Base-by-base conservation (phyloP, 1,284 basidiomycete genomes). In the Amylostereum areolatum region DNA sequence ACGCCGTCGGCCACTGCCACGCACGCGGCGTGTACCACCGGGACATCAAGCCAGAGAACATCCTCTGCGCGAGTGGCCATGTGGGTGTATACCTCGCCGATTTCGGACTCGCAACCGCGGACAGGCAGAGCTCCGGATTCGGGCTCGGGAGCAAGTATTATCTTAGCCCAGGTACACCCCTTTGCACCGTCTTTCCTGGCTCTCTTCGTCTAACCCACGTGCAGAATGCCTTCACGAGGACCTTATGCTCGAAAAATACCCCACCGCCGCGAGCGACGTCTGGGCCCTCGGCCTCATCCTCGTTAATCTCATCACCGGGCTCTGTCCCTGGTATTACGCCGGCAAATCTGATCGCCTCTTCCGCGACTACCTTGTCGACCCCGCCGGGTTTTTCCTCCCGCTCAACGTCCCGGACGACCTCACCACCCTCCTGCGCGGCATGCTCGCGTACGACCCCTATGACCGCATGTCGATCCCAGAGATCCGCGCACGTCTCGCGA, bases 321-420 rank as follows among this genome's bases (percentile, higher is more conserved):
- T 28, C 42, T 25, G 30, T n/a, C 42, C 42, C 7, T 43, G 42
- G 42, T 28, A 28, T 28, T n/a, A 12, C 24, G 42, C 42, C 9
- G 30, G 27, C 5, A 5, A 7, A 7, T n/a, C 24, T n/a, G 42
- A 43, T 28, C 42, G n/a, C 42, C n/a, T n/a, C 9, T 43, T 43
- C 42, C 51, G 42, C 51, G 49, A 51, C 56, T 39, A 39, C 37
- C 7, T n/a, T n/a, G n/a, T 18, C 6, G 37, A 39, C 27, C 37
- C 37, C 12, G n/a, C 7, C 7, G 27, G 6, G 7, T 39, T 18
- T n/a, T 39, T 39, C 37, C n/a, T 5, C 12, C 37, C 37, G 12
- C 37, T 39, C n/a, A 12, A n/a, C 12, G 7, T 39, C n/a, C 37
- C 37, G 12, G 37, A 7, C n/a, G 12, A 39, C 12, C n/a, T 39